Evolutionary conservation across 345 rosid species (phyloP), one percentile per base, ranked within the genome.

Genomic region (Pistacia vera): DNA sequence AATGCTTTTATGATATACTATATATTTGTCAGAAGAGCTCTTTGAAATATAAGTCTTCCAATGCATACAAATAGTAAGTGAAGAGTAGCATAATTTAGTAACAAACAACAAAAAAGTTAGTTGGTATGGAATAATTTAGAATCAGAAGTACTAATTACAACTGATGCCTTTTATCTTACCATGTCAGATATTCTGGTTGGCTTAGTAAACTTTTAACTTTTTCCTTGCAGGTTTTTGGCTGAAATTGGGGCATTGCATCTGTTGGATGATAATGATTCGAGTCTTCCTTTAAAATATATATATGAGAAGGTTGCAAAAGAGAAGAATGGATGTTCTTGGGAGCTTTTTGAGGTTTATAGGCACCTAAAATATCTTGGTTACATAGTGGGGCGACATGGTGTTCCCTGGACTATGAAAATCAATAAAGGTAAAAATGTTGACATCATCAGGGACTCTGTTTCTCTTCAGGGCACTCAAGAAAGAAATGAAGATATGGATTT

Each of bases 201-300:
- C n/a, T 28, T 8, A n/a, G 14, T 63, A 18, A 63, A 57, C 61
- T 61, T 3, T 55, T 51, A 63, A 35, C 49, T 8, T 17, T 41
- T 61, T 71, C 75, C 59, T 54, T 77, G 56, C 59, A 93, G 98
- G 87, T 95, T 79, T 83, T 82, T 95, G 79, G 83, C 86, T 81
- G 98, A 92, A 66, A 78, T 95, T 68, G 98, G 99, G 68, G 98
- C 92, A 8, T 80, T 95, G 87, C 75, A 79, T 35, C 80, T 95
- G 7, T 61, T 85, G 38, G 88, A 71, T 66, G 83, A 87, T 35
- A 78, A 78, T 33, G 91, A 80, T 25, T 8, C 30, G 22, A 54
- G 59, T 74, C 75, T 92, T 73, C 78, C 91, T 5, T 73, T 88
- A 59, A 80, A 85, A 75, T 77, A 83, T 68, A 74, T 91, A 79